A percentile compares a stretch with the other conserved stretches of the same genome.
Conservation (phyloP, 169 alveolate species). For the Cytauxzoon felis region DNA sequence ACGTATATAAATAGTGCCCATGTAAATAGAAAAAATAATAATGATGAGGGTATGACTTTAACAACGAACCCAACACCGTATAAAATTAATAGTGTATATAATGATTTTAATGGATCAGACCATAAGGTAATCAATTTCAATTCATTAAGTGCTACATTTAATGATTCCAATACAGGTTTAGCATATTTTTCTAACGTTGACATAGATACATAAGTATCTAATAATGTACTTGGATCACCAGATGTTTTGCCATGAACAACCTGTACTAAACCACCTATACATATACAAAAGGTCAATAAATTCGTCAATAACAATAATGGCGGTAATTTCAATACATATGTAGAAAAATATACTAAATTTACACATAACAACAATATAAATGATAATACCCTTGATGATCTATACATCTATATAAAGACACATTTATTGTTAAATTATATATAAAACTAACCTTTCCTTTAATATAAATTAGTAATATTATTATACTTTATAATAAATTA, state of each 20-base stretch:
- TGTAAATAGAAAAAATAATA: slow-evolving; percentile 10
- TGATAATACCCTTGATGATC: slow-evolving; percentile 3
- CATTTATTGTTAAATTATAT: too few relatives aligned
- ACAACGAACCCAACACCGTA: slow-evolving; percentile 25
- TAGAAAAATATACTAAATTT: slow-evolving; percentile 41
- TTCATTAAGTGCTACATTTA: slow-evolving; percentile 1
- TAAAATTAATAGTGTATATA: slow-evolving; percentile 12
- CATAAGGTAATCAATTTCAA: slow-evolving; percentile 11
- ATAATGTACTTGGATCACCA: background rate
- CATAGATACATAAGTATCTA: slow-evolving; percentile 4
- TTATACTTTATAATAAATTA: too few relatives aligned
- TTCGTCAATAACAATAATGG: slow-evolving; percentile 31
- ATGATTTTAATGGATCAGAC: slow-evolving; percentile 35
- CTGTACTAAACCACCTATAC: slow-evolving; percentile 32
- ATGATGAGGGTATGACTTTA: slow-evolving; percentile 22
- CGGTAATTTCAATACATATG: slow-evolving; percentile 27
- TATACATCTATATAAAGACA: too few relatives aligned
- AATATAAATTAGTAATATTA: too few relatives aligned
- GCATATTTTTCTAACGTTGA: background rate
- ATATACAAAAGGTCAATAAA: slow-evolving; percentile 1
- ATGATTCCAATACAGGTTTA: slow-evolving; percentile 1
- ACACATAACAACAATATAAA: slow-evolving; percentile 12
- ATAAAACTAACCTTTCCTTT: too few relatives aligned
- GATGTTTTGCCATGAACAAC: slow-evolving; percentile 7
- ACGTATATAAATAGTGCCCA: slow-evolving; percentile 40